Conservation (phyloP, 2,329 filamentous ascomycete genomes). For the Colletotrichum camelliae region DNA sequence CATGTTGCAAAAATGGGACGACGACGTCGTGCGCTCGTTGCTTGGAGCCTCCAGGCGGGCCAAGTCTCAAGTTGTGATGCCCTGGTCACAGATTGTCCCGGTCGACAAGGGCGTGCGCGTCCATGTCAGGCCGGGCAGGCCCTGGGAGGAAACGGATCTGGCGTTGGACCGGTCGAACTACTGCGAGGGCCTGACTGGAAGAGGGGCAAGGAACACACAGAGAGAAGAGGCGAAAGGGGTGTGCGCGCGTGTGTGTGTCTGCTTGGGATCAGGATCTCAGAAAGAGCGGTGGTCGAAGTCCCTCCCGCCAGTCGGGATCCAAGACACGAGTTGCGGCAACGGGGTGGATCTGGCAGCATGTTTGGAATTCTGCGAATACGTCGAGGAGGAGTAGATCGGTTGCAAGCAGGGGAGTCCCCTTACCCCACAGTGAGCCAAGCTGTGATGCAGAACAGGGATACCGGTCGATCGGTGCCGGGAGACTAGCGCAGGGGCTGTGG, state of each 20-base stretch:
- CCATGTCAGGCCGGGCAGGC: constrained; percentile 11
- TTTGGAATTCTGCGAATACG: constrained; percentile 11
- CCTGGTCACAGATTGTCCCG: constrained; percentile 20
- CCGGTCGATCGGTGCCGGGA: constrained; percentile 4
- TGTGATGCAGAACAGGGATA: constrained; percentile 16
- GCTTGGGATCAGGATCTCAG: not conserved
- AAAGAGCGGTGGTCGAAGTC: not conserved
- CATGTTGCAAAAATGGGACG: constrained; percentile 23
- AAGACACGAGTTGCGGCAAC: constrained; percentile 20
- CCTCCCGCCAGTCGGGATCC: constrained; percentile 4
- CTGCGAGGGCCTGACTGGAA: not conserved
- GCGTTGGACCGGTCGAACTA: constrained; percentile 13
- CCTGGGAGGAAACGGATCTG: not conserved
- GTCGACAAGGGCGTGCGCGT: constrained; percentile 15
- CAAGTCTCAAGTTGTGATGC: constrained; percentile 22
- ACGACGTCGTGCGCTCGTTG: constrained; percentile 17
- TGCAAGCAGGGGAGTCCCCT: constrained; percentile 10
- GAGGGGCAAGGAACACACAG: not conserved
- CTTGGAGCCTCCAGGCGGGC: constrained; percentile 17
- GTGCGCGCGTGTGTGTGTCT: not conserved
- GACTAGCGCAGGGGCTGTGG: constrained; percentile 14
- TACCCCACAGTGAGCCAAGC: constrained; percentile 14
- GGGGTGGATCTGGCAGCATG: constrained; percentile 15
- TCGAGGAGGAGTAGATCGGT: constrained; percentile 10
- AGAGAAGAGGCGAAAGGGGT: not conserved